Evolutionary conservation across 768 basidiomycete genomes (phyloP), one percentile per base, ranked within the genome.

Genomic region (Clavulina sp.): DNA sequence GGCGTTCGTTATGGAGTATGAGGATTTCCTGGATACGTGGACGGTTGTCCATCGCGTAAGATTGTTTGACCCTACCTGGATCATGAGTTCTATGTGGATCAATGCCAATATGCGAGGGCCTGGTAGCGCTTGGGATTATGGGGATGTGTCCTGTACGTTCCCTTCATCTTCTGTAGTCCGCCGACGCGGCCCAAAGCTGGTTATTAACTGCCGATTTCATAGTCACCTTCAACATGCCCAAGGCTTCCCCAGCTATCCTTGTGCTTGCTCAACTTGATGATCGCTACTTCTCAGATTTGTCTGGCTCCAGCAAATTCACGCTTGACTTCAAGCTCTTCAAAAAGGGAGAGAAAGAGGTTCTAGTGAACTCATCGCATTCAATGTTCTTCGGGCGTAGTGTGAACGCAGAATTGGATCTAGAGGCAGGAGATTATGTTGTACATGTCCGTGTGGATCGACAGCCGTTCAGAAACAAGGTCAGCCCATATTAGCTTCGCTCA

Each of bases 1-100:
- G 1, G 66, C 73, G 50, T 77, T 77, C 52, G 64, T 77, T n/a
- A 75, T 76, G 74, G 75, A 76, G 44, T 56, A 58, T 40, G 47
- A 48, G 21, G 59, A 60, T 43, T 60, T 60, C 49, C 41, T 60
- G 51, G 49, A 52, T 18, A 58, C 63, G 33, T 74, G 70, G 61
- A 64, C 66, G 3, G 61, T 66, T 33, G 65, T 75, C 16, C 71
- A 73, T 49, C 55, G 70, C 26, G 71, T 69, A 2, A 62, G 69
- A 26, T 57, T 75, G n/a, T 73, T 75, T 52, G 71, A 74, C 54
- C 61, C 65, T 4, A 62, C 63, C 13, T 75, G 73, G 74, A 61
- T 64, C 28, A 66, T 72, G 67, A 66, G 68, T 4, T 70, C 69
- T 9, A 69, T 71, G 41, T 74, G 73, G 74, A 62, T 74, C 3